Evolutionary conservation across 164 flowering plant species (phyloP).

Genomic region (Umbellularia californica): DNA sequence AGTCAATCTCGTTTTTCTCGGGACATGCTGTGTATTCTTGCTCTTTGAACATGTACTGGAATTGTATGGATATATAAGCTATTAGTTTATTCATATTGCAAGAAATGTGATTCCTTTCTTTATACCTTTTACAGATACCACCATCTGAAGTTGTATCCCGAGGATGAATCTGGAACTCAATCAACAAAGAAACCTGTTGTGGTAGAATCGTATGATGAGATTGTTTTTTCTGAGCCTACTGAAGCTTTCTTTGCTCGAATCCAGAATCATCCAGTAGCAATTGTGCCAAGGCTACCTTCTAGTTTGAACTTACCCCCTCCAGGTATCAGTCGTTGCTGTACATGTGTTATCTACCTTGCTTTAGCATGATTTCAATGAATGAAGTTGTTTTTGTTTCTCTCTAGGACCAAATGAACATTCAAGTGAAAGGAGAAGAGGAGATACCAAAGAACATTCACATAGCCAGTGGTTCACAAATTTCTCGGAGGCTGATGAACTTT

Average conservation of each 20-base stretch:
- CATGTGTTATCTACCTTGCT: slow-evolving; percentile 1
- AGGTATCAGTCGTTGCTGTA: slow-evolving; percentile 28
- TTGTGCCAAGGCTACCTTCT: slow-evolving; percentile 63
- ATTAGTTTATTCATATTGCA: neutral
- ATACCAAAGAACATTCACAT: slow-evolving; percentile 58
- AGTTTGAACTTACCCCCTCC: slow-evolving; percentile 47
- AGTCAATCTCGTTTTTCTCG: too few species aligned
- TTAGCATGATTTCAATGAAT: neutral
- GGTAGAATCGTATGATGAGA: slow-evolving; percentile 75
- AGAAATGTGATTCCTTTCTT: neutral
- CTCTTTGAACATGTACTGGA: too few species aligned
- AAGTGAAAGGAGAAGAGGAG: slow-evolving; percentile 50
- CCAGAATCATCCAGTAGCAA: slow-evolving; percentile 74
- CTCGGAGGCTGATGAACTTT: slow-evolving; percentile 87
- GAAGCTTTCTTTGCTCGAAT: slow-evolving; percentile 69
- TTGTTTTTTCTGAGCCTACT: slow-evolving; percentile 78
- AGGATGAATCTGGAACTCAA: slow-evolving; percentile 75
- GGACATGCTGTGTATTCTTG: too few species aligned
- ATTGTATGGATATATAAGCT: neutral
- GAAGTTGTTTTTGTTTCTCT: slow-evolving; percentile 7
- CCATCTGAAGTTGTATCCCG: slow-evolving; percentile 78
- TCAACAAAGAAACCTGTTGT: slow-evolving; percentile 88
- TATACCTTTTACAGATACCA: slow-evolving; percentile 46
- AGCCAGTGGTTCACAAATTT: slow-evolving; percentile 77
- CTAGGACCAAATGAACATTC: slow-evolving; percentile 34